Conservation (phyloP, 2,329 filamentous ascomycete species). For the Cordyceps tenuipes region DNA sequence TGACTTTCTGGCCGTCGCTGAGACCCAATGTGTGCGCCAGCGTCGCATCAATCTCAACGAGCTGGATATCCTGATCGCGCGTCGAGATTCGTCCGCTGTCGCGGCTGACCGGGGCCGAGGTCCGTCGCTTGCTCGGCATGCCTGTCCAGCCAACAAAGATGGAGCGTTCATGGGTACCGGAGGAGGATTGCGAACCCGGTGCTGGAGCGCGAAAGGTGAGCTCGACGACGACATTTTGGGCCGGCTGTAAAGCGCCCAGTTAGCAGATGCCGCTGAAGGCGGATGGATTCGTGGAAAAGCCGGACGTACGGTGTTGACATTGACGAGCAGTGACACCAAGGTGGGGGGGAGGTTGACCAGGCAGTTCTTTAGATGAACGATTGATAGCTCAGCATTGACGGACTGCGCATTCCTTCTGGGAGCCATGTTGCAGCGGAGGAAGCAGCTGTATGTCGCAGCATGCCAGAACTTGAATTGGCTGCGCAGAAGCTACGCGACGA, state of each 20-base stretch:
- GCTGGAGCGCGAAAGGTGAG: constrained; percentile 59
- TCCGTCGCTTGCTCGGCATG: constrained; percentile 85
- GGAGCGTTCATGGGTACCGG: constrained; percentile 51
- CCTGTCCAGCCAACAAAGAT: constrained; percentile 94
- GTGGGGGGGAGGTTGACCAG: constrained; percentile 85
- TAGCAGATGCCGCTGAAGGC: not conserved
- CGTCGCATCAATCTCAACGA: constrained; percentile 81
- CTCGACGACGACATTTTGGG: constrained; percentile 95
- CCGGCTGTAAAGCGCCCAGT: constrained; percentile 50
- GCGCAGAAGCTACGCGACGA: not conserved
- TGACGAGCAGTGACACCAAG: constrained; percentile 75
- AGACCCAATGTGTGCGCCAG: constrained; percentile 72
- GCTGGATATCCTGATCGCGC: constrained; percentile 66
- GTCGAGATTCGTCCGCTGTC: constrained; percentile 54
- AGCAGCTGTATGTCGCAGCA: constrained; percentile 6
- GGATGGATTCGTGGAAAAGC: not conserved
- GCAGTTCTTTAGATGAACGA: constrained; percentile 87
- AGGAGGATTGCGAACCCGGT: constrained; percentile 35
- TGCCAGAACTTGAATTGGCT: not conserved
- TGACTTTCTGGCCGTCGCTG: constrained; percentile 72
- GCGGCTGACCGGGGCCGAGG: constrained; percentile 62
- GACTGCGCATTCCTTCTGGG: constrained; percentile 49
- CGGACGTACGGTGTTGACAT: constrained; percentile 74
- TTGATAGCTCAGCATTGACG: constrained; percentile 71
- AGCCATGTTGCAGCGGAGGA: constrained; percentile 29